These are phyloP conservation scores for Leishmania arabica DNA, from an alignment of 208 protist genomes.

Conservation along the genomic window DNA sequence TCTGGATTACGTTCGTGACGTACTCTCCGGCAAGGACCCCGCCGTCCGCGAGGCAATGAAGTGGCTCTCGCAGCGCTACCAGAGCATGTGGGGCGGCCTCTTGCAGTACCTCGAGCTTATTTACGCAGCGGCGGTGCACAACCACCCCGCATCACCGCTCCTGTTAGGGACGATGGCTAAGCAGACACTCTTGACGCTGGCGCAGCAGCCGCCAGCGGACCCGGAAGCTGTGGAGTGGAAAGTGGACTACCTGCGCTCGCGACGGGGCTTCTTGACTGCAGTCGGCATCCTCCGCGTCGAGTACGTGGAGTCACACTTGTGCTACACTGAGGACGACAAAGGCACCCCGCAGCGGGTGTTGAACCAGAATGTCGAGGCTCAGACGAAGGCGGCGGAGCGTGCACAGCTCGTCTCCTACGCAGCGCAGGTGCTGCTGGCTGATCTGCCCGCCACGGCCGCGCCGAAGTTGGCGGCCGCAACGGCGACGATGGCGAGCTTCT, in stretches of 20 bases:
- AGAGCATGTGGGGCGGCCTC: slow-evolving; percentile 68
- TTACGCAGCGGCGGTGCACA: slow-evolving; percentile 33
- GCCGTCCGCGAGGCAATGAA: slow-evolving; percentile 38
- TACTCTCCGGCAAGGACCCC: slow-evolving; percentile 41
- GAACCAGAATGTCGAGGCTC: not conserved
- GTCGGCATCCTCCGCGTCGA: slow-evolving; percentile 76
- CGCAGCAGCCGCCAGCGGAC: slow-evolving; percentile 14
- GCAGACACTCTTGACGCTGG: slow-evolving; percentile 16
- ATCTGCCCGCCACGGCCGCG: slow-evolving; percentile 8
- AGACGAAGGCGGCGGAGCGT: slow-evolving; percentile 18
- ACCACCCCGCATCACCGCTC: not conserved
- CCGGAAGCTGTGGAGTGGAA: slow-evolving; percentile 58
- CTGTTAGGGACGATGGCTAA: not conserved
- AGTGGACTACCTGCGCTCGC: slow-evolving; percentile 47
- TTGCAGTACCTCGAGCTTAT: slow-evolving; percentile 58
- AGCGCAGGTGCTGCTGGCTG: slow-evolving; percentile 18
- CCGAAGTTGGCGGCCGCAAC: slow-evolving; percentile 7
- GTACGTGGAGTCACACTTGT: slow-evolving; percentile 39
- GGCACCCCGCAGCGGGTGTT: not conserved
- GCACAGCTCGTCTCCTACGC: slow-evolving; percentile 16
- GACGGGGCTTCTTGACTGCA: slow-evolving; percentile 37
- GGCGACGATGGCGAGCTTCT: slow-evolving; percentile 16
- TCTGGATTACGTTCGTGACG: slow-evolving; percentile 42
- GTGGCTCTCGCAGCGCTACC: slow-evolving; percentile 72
- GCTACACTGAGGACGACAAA: slow-evolving; percentile 13